Percentiles rank a stretch among this genome's conserved stretches.
Conservation (phyloP, 2,329 filamentous ascomycete species). For the Cordyceps militaris region DNA sequence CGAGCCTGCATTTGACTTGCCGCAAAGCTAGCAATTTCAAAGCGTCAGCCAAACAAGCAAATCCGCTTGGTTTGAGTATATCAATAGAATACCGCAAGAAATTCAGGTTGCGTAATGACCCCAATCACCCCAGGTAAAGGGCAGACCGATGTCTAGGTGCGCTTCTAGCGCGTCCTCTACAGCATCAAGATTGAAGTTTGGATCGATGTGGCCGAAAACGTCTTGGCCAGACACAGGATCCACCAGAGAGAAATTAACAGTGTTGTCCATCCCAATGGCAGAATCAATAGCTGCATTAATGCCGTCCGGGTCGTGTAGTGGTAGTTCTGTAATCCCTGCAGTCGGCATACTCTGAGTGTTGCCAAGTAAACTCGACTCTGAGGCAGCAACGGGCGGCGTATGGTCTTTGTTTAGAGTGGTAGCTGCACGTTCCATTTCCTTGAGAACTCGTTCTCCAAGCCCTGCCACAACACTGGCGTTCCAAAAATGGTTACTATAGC, state of each 20-base stretch:
- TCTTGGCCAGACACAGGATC: constrained; percentile 43
- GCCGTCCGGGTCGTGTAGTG: constrained; percentile 20
- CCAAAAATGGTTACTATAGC: constrained; percentile 51
- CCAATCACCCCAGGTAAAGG: constrained; percentile 45
- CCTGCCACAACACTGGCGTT: constrained; percentile 48
- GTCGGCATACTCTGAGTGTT: constrained; percentile 14
- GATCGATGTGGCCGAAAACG: constrained; percentile 48
- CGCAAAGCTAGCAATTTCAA: background rate
- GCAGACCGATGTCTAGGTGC: constrained; percentile 46
- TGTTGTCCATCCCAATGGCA: constrained; percentile 25
- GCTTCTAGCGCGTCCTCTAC: constrained; percentile 49
- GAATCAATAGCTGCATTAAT: constrained; percentile 20
- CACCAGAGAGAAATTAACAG: constrained; percentile 35
- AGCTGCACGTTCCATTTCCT: constrained; percentile 49
- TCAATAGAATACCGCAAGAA: background rate
- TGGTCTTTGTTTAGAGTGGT: constrained; percentile 36
- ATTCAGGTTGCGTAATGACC: constrained; percentile 28
- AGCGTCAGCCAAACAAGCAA: background rate
- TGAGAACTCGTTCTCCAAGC: constrained; percentile 47
- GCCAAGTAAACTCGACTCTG: background rate
- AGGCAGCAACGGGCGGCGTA: constrained; percentile 17
- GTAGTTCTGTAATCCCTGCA: constrained; percentile 19
- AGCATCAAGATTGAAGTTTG: constrained; percentile 45
- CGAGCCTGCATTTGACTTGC: no score
- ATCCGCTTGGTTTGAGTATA: background rate